Percentiles rank a stretch among this genome's conserved stretches.
phyloP scores from a whole-genome alignment of 495 filamentous ascomycete genomes.

The Peziza echinospora region DNA sequence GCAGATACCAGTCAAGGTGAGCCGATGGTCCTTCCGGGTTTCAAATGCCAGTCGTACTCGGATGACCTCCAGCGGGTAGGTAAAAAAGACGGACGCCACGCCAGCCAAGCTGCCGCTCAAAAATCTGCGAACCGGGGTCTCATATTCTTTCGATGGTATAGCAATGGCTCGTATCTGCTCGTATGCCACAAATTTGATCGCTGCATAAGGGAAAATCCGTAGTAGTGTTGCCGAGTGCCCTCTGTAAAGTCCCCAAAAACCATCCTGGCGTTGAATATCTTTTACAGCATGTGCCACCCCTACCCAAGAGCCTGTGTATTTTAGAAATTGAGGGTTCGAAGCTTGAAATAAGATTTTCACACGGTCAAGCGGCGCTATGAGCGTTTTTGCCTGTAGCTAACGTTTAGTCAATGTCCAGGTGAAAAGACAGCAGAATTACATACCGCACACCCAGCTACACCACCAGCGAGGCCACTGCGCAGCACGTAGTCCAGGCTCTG shows the following conservation, averaged over 20 bases:
- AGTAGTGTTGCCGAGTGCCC: constrained; percentile 87
- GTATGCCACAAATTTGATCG: constrained; percentile 93
- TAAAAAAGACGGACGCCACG: constrained; percentile 77
- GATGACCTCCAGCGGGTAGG: constrained; percentile 83
- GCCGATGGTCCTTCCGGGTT: constrained; percentile 45
- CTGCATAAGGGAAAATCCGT: constrained; percentile 91
- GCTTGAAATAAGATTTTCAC: constrained; percentile 98
- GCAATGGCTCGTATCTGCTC: constrained; percentile 69
- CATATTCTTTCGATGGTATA: constrained; percentile 46
- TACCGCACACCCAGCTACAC: constrained; percentile 72
- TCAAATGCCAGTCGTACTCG: constrained; percentile 87
- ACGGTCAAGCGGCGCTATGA: constrained; percentile 86
- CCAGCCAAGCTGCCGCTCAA: constrained; percentile 63
- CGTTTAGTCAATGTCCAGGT: no score
- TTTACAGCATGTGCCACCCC: constrained; percentile 56
- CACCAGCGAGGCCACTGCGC: constrained; percentile 64
- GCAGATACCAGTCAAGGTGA: constrained; percentile 49
- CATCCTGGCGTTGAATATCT: constrained; percentile 60
- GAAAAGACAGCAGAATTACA: constrained; percentile 18
- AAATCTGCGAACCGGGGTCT: constrained; percentile 60
- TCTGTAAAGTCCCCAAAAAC: constrained; percentile 56
- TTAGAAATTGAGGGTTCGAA: constrained; percentile 76
- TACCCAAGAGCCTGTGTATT: constrained; percentile 72
- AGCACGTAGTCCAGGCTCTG: constrained; percentile 63
- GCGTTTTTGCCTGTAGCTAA: constrained; percentile 63